Evolutionary conservation across 805 yeast species (phyloP), one percentile per base, ranked within the genome.

Genomic region (Metschnikowia vanudenii): DNA sequence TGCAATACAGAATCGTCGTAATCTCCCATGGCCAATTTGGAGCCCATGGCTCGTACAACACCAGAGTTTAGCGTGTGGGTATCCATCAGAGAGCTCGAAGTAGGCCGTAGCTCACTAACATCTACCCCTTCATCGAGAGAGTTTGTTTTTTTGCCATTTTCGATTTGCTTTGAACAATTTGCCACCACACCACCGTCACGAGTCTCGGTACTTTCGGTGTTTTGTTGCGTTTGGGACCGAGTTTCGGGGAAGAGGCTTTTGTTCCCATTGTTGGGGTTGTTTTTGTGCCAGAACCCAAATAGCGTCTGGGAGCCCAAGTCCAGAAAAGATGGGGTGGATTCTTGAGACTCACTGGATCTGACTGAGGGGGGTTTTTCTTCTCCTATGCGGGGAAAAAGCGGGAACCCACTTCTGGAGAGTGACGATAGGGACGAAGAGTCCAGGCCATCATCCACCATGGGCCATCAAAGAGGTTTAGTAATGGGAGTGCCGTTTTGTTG

Each of bases 351-450:
- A 17, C 28, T 3, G 26, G 18, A 26, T 28, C 14, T 26, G 34
- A 18, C n/a, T 9, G 13, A 13, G 9, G 43, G 13, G 16, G 14
- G 17, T 18, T 19, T 9, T 40, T 40, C 43, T n/a, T 28, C 14
- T n/a, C 43, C 24, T 17, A 47, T 35, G 17, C 20, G 31, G 7
- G 51, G 51, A 19, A 48, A 48, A 2, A 48, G 43, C 20, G 30
- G 46, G 19, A 37, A 17, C 13, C 34, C 51, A 11, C 33, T 30
- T 3, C 24, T 19, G 9, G 49, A 41, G 16, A 38, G 18, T 17
- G 51, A 44, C 34, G 51, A 44, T 8, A 38, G 17, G 36, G 42
- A 41, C 46, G 46, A 24, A 5, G 36, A 20, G 45, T 32, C 41
- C 39, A 41, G 41, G 28, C 20, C 33, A 32, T 41, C 29, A 24